Evolutionary conservation across 257 asterid genomes (phyloP), one percentile per base, ranked within the genome.

Genomic region (Solanum piurae): DNA sequence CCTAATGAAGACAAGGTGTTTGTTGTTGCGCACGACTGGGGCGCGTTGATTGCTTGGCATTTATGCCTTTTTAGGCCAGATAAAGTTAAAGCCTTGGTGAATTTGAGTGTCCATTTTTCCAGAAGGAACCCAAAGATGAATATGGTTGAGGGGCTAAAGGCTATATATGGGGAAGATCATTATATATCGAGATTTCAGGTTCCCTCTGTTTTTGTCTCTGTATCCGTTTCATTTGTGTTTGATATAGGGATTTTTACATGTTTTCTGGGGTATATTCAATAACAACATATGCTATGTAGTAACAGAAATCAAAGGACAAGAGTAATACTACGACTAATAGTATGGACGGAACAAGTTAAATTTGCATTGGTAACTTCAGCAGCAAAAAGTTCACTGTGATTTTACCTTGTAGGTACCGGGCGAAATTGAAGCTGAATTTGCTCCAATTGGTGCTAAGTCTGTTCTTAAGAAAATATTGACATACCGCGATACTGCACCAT

Each of bases 11-110:
- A 86, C 0, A 89, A 93, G 89, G 96, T 94, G 88, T 94, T 94
- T 90, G 95, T 95, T 25, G 98, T 94, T 5, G 98, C 94, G 27
- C 98, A 94, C 88, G 98, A 95, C 90, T 95, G 95, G 98, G 98
- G 98, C 11, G 98, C 98, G 18, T 0, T 5, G 2, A 37, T 94
- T 55, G 95, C 98, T 16, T 95, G 98, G 98, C 91, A 91, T 40
- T 84, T 95, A 86, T 89, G 94, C 89, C 49, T 94, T 92, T 94
- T 86, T 73, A 90, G 97, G 88, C 96, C 97, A 40, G 96, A 94
- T 87, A 90, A 90, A 83, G 94, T 94, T 31, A 93, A 88, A 89
- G 94, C 94, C 58, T 82, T 93, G 92, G 94, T 93, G 55, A 91
- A 88, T 49, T 34, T 95, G 92, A 90, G 98, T 20, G 96, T 94